Conservation (phyloP, 768 basidiomycete species). For the Mycena metata region DNA sequence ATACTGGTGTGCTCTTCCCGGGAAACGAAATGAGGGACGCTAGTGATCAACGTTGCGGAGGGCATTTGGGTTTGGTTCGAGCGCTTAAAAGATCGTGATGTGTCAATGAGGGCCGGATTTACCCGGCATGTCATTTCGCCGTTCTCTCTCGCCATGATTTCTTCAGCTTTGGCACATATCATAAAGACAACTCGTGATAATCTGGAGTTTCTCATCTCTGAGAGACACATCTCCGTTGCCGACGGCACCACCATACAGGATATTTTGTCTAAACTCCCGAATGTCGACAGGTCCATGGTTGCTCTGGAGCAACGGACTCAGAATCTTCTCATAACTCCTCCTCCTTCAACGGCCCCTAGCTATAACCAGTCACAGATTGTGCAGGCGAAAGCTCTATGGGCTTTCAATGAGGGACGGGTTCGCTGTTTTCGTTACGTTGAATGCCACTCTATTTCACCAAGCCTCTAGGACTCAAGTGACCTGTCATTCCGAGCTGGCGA, state of each 20-base stretch:
- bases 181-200: slow-evolving; percentile 68
- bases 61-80: slow-evolving; percentile 48
- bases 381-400: slow-evolving; percentile 71
- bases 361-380: slow-evolving; percentile 28
- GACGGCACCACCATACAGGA: slow-evolving; percentile 62
- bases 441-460: slow-evolving; percentile 2
- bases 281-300: slow-evolving; percentile 30
- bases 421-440: slow-evolving; percentile 2
- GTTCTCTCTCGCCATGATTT: slow-evolving; percentile 17
- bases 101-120: not conserved
- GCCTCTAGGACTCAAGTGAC: slow-evolving; percentile 74
- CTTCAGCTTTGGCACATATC: slow-evolving; percentile 62
- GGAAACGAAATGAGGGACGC: slow-evolving; percentile 55
- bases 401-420: slow-evolving; percentile 73
- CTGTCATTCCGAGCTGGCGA: slow-evolving; percentile 82
- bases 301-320: slow-evolving; percentile 32
- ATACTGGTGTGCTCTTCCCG: slow-evolving; percentile 77
- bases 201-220: slow-evolving; percentile 65
- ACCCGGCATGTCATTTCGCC: slow-evolving; percentile 17
- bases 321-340: slow-evolving; percentile 29
- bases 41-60: slow-evolving; percentile 51
- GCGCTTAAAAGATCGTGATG: not conserved
- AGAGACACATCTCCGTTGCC: slow-evolving; percentile 59
- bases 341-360: slow-evolving; percentile 10
- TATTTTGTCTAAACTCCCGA: slow-evolving; percentile 61